Evolutionary conservation across 2,329 filamentous ascomycete species (phyloP), one percentile per base, ranked within the genome.

Genomic region (Aplosporella prunicola): DNA sequence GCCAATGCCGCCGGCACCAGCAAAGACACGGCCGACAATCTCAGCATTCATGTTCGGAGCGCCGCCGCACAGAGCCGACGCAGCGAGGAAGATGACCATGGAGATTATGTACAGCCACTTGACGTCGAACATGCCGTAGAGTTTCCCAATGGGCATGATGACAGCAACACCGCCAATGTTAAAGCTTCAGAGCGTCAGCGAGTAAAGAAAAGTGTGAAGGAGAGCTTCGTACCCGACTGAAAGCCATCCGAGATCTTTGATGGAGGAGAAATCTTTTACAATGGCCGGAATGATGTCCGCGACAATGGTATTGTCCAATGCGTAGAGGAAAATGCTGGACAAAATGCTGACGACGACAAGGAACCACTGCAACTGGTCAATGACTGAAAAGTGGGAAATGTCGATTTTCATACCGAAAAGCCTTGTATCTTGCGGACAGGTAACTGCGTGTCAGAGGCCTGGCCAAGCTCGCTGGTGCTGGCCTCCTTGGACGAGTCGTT

Each of bases 11-110:
- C 59, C 52, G 26, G 49, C 38, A 5, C 61, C 61, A 23, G 51
- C 51, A 15, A 59, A 45, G n/a, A 51, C 58, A 33, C 61, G 52
- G 5, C 59, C 60, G 3, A 59, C 43, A 39, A 74, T 73, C 10
- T 74, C 45, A 14, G 63, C 63, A 39, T 62, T 47, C 53, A 68
- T 66, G 18, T 43, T 61, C 0, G 61, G 62, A 0, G 51, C 64
- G 22, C 27, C 35, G 5, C 66, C 68, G 38, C 66, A 69, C 1
- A 68, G 35, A 0, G 63, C 61, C 6, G 49, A 57, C 13, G 49
- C 53, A 9, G 41, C 41, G 38, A 49, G 45, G 41, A 57, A 57
- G 4, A 50, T n/a, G 16, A 52, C 14, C 20, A 55, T 33, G 16
- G 35, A 43, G 9, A 31, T 25, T 33, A 53, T 34, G 37, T 17